These are phyloP conservation scores for Pseudogymnoascus sp. DNA, from an alignment of 2,329 filamentous ascomycete genomes.

Conservation along the genomic window DNA sequence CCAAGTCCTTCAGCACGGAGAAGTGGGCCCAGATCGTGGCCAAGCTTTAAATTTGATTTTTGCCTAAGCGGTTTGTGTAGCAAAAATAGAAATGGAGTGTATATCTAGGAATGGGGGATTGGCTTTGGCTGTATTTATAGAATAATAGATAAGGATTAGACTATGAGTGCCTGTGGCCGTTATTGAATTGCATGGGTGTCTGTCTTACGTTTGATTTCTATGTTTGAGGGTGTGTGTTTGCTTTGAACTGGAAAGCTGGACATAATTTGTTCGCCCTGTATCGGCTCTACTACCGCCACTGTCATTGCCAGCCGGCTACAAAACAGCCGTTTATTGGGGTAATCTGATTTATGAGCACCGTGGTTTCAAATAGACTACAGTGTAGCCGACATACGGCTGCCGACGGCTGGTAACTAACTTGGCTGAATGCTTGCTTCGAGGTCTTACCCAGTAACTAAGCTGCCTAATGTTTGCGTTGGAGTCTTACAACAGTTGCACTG, in stretches of 20 bases:
- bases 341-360: not conserved
- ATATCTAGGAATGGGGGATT: constrained; percentile 22
- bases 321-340: not conserved
- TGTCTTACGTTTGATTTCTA: not conserved
- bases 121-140: constrained; percentile 28
- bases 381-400: not conserved
- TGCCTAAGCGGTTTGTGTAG: not conserved
- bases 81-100: constrained; percentile 25
- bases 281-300: not conserved
- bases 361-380: not conserved
- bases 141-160: constrained; percentile 26
- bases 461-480: not conserved
- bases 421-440: not conserved
- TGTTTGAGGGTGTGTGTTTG: not conserved
- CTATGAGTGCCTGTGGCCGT: constrained; percentile 20
- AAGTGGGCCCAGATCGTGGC: constrained; percentile 93
- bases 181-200: constrained; percentile 18
- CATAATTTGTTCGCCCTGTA: not conserved
- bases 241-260: not conserved
- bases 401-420: not conserved
- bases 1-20: constrained; percentile 97
- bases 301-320: not conserved
- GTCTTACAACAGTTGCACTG: not conserved
- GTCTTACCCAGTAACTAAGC: not conserved
- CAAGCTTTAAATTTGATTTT: constrained; percentile 60